A percentile compares a stretch with the other conserved stretches of the same genome.
These are phyloP conservation scores for Hymenochaete sp. DNA, from an alignment of 1,284 basidiomycete species.

Conservation along the genomic window DNA sequence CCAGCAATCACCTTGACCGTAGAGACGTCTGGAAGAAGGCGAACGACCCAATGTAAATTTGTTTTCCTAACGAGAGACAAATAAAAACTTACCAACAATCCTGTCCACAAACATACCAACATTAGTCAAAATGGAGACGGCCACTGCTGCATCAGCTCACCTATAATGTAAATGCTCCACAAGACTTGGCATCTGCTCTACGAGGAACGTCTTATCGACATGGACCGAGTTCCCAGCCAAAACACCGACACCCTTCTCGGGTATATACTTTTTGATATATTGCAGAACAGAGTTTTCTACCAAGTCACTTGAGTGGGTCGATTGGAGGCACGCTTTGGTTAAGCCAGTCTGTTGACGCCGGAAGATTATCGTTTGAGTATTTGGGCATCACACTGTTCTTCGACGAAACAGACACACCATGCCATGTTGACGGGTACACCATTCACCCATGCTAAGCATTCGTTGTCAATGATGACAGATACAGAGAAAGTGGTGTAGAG, in stretches of 20 bases:
- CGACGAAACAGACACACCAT: slow-evolving; percentile 35
- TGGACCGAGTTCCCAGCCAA: slow-evolving; percentile 81
- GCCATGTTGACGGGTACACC: slow-evolving; percentile 69
- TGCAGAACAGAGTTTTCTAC: slow-evolving; percentile 50
- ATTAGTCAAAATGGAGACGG: slow-evolving; percentile 17
- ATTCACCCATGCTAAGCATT: slow-evolving; percentile 56
- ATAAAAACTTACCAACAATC: slow-evolving; percentile 45
- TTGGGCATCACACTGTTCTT: slow-evolving; percentile 1
- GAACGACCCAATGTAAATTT: background rate
- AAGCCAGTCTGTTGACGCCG: slow-evolving; percentile 53
- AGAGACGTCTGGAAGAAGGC: slow-evolving; percentile 53
- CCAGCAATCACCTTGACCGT: slow-evolving; percentile 73
- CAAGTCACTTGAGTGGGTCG: slow-evolving; percentile 44
- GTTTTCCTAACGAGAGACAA: background rate
- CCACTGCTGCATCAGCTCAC: slow-evolving; percentile 30
- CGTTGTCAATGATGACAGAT: background rate
- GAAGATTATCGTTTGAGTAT: slow-evolving; percentile 2
- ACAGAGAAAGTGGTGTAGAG: slow-evolving; percentile 1
- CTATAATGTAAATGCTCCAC: slow-evolving; percentile 73
- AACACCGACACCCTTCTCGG: slow-evolving; percentile 48
- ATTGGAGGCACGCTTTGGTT: slow-evolving; percentile 58
- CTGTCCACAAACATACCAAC: slow-evolving; percentile 26
- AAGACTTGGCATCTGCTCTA: slow-evolving; percentile 67
- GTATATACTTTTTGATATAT: slow-evolving; percentile 72
- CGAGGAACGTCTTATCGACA: slow-evolving; percentile 64